Conservation (phyloP, 768 basidiomycete species). For the Cyclocybe cylindracea region DNA sequence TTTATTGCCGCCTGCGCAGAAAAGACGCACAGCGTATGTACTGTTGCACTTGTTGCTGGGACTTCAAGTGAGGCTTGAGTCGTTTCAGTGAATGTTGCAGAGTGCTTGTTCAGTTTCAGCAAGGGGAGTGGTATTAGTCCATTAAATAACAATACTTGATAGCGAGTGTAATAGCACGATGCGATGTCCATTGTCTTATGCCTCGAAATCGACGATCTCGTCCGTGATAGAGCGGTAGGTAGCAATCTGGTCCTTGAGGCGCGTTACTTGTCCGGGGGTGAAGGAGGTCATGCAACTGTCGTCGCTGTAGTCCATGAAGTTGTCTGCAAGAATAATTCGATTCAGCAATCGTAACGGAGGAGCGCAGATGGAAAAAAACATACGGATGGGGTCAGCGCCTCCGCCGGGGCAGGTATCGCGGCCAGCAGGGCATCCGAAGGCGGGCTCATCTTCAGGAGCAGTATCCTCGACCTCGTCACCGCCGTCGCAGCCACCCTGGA, state of each 20-base stretch:
- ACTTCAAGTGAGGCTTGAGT: too few species aligned
- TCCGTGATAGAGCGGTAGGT: conserved; percentile 25
- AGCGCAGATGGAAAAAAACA: neutral
- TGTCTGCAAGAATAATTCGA: conserved; percentile 13
- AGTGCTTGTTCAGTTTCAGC: too few species aligned
- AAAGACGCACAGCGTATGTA: too few species aligned
- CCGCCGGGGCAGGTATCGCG: conserved; percentile 32
- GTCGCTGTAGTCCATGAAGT: conserved; percentile 41
- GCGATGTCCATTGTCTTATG: too few species aligned
- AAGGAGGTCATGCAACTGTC: conserved; percentile 40
- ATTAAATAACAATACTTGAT: too few species aligned
- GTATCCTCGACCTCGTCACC: conserved; percentile 42
- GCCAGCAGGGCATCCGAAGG: conserved; percentile 33
- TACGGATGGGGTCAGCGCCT: conserved; percentile 38
- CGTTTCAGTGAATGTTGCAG: too few species aligned
- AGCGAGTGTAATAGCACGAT: too few species aligned
- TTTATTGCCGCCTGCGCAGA: too few species aligned
- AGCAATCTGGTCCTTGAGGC: conserved; percentile 24
- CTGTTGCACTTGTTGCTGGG: too few species aligned
- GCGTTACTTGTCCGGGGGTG: conserved; percentile 32
- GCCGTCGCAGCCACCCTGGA: conserved; percentile 26
- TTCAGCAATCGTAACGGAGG: neutral
- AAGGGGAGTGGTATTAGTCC: too few species aligned
- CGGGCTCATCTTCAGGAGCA: conserved; percentile 33
- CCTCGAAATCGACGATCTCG: too few species aligned